Base-by-base conservation (phyloP, 257 asterid species). In the Solanum chilense region DNA sequence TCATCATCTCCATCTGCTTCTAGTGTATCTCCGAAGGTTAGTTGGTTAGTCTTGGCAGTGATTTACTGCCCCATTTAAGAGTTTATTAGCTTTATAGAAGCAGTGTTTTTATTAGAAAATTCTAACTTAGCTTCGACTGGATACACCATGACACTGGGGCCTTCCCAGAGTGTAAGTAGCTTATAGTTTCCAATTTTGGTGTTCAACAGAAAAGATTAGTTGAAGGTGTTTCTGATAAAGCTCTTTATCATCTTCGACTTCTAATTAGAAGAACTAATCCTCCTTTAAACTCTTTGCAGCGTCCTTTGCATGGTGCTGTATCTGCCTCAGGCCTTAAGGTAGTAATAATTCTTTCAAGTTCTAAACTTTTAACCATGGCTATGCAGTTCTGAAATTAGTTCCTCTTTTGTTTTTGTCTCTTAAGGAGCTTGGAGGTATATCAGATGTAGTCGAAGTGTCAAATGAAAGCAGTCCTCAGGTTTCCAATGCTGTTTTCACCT, bases 241-340 rank as follows among this genome's bases (percentile, higher is more conserved):
- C 39, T 77, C 35, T 42, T 41, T 21, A 7, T n/a, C 83, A 42
- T 25, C 16, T 69, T 58, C 31, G n/a, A 33, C 56, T 64, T 23
- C 78, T 47, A 20, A 47, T 49, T 37, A 29, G 78, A 35, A 23
- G 47, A 44, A 73, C 86, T 52, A 41, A 83, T 66, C 14, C 39
- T 12, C 71, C 10, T 66, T 37, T 71, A 58, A 68, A 62, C 44
- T 42, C 39, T 77, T 80, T 73, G 87, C 86, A 86, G 93, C 85
- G 49, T 80, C 90, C 90, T 86, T 86, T 89, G 87, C 92, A 91
- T 85, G 88, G 92, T 87, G 84, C 87, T 70, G 68, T 14, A 39
- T 85, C 90, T 62, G 89, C 93, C 47, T 92, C 95, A 29, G 97
- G 99, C 87, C 91, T 94, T 58, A 96, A 93, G 98, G 98, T 94